Base-by-base conservation (phyloP, 176 grass and related monocot genomes). In the Oryza officinalis region DNA sequence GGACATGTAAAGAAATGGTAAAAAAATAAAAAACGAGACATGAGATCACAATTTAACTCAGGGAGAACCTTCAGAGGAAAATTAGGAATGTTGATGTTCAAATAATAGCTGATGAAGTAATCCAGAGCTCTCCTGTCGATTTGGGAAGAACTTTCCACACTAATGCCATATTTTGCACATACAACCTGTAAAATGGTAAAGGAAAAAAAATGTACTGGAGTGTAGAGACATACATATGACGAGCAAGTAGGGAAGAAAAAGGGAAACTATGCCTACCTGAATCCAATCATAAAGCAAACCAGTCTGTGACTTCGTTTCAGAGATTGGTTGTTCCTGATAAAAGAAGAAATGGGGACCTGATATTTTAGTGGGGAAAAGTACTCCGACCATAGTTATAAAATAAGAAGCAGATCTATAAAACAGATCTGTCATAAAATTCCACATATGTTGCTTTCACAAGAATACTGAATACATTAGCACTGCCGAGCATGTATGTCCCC, bases 261-360 rank as follows among this genome's bases (percentile, higher is more conserved):
- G 8, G 37, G 66, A 65, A 84, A 68, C 40, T 65, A 81, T 28
- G 26, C 27, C 23, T 91, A 89, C 92, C 92, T 89, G 86, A 64
- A 87, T 77, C 92, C 92, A 94, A 41, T 94, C 35, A 22, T 82
- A 80, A 87, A 94, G 84, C 80, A 94, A 78, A 22, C 7, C n/a
- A 28, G 87, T 75, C 46, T 82, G 33, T 66, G 83, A 69, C 41
- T 81, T 84, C 3, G 59, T 85, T 68, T 84, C 78, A 80, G 65
- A 61, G 7, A 87, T 72, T 27, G 18, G 2, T 59, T 79, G 59
- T 73, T 78, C 89, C 92, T 94, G 65, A 74, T 22, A 89, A 37
- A 15, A 15, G 27, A 79, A 78, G 32, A 86, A 76, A 76, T 35
- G 69, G 12, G 70, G 26, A 18, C 12, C 22, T 90, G 63, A 65